A percentile compares a stretch with the other conserved stretches of the same genome.
Conservation (phyloP, 495 filamentous ascomycete species). For the Rhypophila decipiens region DNA sequence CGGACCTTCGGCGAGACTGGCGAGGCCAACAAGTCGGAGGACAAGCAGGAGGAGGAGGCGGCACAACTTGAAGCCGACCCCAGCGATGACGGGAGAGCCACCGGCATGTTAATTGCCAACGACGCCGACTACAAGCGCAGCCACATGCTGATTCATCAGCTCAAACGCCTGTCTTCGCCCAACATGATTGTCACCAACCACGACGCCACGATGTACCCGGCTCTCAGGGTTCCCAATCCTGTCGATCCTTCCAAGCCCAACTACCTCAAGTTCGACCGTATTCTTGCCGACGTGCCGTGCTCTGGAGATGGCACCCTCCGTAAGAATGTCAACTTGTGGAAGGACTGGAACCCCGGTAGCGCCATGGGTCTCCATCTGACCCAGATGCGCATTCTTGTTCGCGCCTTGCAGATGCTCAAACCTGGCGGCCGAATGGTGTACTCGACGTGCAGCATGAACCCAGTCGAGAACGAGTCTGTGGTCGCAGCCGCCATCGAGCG, state of each 20-base stretch:
- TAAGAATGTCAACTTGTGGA: constrained; percentile 91
- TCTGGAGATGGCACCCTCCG: constrained; percentile 88
- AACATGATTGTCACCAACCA: constrained; percentile 98
- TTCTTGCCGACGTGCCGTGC: constrained; percentile 94
- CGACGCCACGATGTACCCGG: constrained; percentile 92
- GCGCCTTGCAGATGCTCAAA: constrained; percentile 94
- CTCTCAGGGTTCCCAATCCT: constrained; percentile 65
- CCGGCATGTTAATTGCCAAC: constrained; percentile 88
- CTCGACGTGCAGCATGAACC: constrained; percentile 97
- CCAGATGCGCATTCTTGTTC: constrained; percentile 83
- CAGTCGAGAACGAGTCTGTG: constrained; percentile 95
- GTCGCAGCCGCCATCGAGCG: constrained; percentile 74
- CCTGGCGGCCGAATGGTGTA: constrained; percentile 91
- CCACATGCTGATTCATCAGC: constrained; percentile 95
- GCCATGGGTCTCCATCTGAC: constrained; percentile 77
- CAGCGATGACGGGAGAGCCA: constrained; percentile 75
- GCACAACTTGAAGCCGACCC: constrained; percentile 50
- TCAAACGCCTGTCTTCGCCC: constrained; percentile 92
- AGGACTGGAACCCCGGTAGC: constrained; percentile 81
- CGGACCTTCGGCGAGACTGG: constrained; percentile 46
- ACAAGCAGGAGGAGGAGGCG: constrained; percentile 38
- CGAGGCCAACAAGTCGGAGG: constrained; percentile 46
- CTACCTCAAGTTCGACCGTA: constrained; percentile 94
- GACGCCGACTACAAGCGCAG: constrained; percentile 91
- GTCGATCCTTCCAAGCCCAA: constrained; percentile 46